Evolutionary conservation across 257 asterid genomes (phyloP).

Genomic region (Euphrasia confusa): DNA sequence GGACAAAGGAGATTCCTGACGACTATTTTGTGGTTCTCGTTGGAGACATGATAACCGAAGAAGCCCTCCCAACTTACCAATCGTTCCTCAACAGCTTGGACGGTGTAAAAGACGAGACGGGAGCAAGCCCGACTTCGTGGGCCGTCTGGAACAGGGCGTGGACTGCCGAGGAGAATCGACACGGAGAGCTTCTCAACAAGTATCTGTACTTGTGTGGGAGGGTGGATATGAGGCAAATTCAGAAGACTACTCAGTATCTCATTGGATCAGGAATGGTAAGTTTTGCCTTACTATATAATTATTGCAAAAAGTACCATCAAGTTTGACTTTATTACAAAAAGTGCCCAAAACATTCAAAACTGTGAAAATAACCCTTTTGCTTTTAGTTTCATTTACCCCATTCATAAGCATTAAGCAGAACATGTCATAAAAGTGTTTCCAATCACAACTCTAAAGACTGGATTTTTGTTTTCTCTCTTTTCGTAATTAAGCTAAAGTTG

Average conservation of each 20-base stretch:
- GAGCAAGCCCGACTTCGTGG: conserved; percentile 68
- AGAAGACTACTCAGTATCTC: conserved; percentile 68
- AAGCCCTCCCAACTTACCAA: conserved; percentile 72
- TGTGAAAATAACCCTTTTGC: no score
- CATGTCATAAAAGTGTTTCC: no score
- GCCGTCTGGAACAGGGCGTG: conserved; percentile 70
- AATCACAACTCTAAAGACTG: no score
- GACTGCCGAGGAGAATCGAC: conserved; percentile 78
- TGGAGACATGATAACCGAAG: conserved; percentile 73
- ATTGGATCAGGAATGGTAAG: conserved; percentile 73
- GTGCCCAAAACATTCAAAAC: not conserved
- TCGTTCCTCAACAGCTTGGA: conserved; percentile 57
- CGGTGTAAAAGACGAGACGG: conserved; percentile 66
- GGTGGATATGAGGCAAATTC: conserved; percentile 63
- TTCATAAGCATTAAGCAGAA: no score
- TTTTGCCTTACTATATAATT: not conserved
- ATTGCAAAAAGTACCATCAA: not conserved
- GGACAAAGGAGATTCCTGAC: conserved; percentile 61
- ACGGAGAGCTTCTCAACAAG: conserved; percentile 65
- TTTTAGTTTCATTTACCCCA: no score
- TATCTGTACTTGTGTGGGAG: conserved; percentile 62
- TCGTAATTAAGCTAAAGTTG: no score
- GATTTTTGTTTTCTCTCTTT: no score
- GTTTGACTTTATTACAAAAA: not conserved
- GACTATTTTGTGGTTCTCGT: conserved; percentile 58